Percentiles rank a stretch among this genome's conserved stretches.
These are phyloP conservation scores for Adansonia digitata DNA, from an alignment of 345 rosid genomes.

Conservation along the genomic window DNA sequence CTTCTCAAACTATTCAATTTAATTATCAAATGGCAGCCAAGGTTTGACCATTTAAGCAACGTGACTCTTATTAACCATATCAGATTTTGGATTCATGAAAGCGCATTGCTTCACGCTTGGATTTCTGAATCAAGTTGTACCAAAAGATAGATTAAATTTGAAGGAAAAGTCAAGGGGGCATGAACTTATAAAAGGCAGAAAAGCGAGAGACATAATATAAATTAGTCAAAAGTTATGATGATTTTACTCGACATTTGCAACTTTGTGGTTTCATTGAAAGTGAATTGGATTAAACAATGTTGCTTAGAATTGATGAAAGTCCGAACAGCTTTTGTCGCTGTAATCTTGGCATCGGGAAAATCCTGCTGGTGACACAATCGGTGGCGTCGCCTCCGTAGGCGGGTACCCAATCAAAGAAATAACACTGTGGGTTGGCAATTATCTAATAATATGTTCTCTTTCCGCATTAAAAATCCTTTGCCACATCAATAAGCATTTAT, in stretches of 20 bases:
- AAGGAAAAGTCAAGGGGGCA: conserved; percentile 7
- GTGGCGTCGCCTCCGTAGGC: conserved; percentile 27
- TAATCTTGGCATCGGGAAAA: conserved; percentile 14
- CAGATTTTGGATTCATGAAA: not conserved
- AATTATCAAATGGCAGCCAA: not conserved
- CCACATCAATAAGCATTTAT: not conserved
- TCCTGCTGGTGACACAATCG: conserved; percentile 15
- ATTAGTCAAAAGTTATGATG: not conserved
- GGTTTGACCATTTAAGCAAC: conserved; percentile 14
- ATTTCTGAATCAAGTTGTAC: not conserved
- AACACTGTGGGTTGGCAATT: not conserved
- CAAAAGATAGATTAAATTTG: not conserved
- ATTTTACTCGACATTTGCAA: conserved; percentile 6
- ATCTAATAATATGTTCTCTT: not conserved
- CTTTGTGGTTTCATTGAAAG: not conserved
- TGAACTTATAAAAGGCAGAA: not conserved
- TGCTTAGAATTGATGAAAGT: conserved; percentile 22
- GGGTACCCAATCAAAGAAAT: conserved; percentile 12
- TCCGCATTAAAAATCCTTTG: not conserved
- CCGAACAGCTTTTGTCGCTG: conserved; percentile 19
- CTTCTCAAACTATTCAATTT: not conserved
- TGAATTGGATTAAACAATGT: not conserved
- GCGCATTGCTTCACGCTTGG: not conserved
- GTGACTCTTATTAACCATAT: not conserved
- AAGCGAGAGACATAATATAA: not conserved